A percentile compares a stretch with the other conserved stretches of the same genome.
phyloP scores from a whole-genome alignment of 2,329 filamentous ascomycete genomes.

The Aspergillus puulaauensis region DNA sequence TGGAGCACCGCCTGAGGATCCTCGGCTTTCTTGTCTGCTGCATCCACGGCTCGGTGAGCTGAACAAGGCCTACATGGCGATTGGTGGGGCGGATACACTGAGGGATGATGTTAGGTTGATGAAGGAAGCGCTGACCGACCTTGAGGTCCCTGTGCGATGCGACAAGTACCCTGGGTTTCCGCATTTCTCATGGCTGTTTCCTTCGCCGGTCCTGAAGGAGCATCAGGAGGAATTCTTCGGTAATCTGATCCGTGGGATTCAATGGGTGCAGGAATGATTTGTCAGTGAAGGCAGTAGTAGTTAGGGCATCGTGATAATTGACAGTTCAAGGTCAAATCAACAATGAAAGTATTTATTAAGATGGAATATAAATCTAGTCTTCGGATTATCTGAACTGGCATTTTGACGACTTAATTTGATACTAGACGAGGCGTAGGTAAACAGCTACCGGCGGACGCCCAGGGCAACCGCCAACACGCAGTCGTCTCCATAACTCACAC shows the following conservation, averaged over 20 bases:
- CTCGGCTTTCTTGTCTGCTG: slow-evolving; percentile 2
- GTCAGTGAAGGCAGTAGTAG: neutral
- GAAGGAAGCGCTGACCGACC: slow-evolving; percentile 3
- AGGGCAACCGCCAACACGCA: neutral
- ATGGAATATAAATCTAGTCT: no score
- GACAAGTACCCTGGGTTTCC: slow-evolving; percentile 6
- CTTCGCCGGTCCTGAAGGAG: neutral
- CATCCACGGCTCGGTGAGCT: slow-evolving; percentile 8
- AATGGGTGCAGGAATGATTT: neutral
- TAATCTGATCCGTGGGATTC: slow-evolving; percentile 1
- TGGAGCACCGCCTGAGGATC: neutral
- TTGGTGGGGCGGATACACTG: slow-evolving; percentile 10
- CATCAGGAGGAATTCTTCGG: slow-evolving; percentile 2
- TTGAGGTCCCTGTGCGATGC: neutral
- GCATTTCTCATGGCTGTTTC: slow-evolving; percentile 10
- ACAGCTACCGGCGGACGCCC: neutral
- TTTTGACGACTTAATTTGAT: no score
- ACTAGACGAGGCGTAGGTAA: no score
- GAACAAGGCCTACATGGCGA: slow-evolving; percentile 12
- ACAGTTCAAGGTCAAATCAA: no score
- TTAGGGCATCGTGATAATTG: no score
- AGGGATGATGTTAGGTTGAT: slow-evolving; percentile 11
- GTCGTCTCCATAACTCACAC: neutral
- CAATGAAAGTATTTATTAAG: fast-evolving
- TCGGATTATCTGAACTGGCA: no score